Evolutionary conservation across 1,139 yeast species (phyloP), one percentile per base, ranked within the genome.

Genomic region (Kluyveromyces sp.): DNA sequence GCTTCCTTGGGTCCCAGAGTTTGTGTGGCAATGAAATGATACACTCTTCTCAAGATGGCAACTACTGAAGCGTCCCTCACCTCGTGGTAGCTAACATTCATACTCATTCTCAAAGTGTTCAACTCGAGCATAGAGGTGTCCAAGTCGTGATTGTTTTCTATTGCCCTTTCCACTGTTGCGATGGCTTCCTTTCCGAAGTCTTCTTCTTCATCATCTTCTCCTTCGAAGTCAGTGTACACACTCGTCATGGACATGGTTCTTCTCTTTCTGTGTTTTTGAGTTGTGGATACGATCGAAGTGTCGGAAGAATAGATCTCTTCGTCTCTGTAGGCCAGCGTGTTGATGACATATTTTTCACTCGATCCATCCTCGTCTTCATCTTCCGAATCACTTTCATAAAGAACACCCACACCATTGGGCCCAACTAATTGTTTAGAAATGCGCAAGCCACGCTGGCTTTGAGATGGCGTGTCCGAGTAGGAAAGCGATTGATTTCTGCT

Each of bases 91-190:
- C 94, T 76, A 12, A 88, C 97, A 61, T 92, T 88, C 92, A 89
- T 83, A 53, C 96, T 85, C 98, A 94, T 92, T 66, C 97, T 77
- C 58, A 94, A 73, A 0, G 98, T 92, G 61, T 89, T 89, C 57
- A 92, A 75, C 65, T 92, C 98, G 51, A 94, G 70, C 53, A 87
- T 69, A 0, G 98, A 96, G 11, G 95, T 89, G 59, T 92, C 97
- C 49, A 87, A 73, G 57, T 85, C 94, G 64, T 92, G 98, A 60
- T 87, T 84, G 58, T 89, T 84, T 53, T 84, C 92, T 63, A 92
- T 76, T 0, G 98, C 94, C 58, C 98, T 76, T 53, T 82, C 85
- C 33, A 92, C 85, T 0, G 97, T 88, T n/a, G 94, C 96, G 46
- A 83, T 71, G 15, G 96, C 98, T 68, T 94, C 98, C 44, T 74